A percentile compares a stretch with the other conserved stretches of the same genome.
phyloP scores from a whole-genome alignment of 768 basidiomycete species.

The Hypholoma fasciculare region DNA sequence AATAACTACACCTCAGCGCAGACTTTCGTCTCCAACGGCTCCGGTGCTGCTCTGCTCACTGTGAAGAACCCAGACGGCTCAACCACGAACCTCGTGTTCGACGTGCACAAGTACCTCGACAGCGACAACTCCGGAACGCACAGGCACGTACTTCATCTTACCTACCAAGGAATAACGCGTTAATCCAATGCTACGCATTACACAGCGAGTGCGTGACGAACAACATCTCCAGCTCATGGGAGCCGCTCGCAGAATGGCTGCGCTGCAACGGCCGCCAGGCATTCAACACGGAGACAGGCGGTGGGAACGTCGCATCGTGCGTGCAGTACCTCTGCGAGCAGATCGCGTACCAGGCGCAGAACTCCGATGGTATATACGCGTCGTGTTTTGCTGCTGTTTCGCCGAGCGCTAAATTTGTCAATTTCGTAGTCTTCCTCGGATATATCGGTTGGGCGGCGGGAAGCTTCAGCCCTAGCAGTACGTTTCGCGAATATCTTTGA shows the following conservation, averaged over 20 bases:
- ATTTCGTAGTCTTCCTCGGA: slow-evolving; percentile 45
- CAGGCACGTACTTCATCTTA: slow-evolving; percentile 12
- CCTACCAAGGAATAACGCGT: neutral
- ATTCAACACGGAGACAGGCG: slow-evolving; percentile 63
- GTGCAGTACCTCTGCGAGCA: slow-evolving; percentile 44
- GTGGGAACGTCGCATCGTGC: slow-evolving; percentile 54
- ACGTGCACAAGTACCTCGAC: slow-evolving; percentile 67
- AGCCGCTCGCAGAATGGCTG: slow-evolving; percentile 48
- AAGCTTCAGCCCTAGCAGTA: slow-evolving; percentile 40
- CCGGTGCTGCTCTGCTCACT: slow-evolving; percentile 44
- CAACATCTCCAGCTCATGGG: slow-evolving; percentile 48
- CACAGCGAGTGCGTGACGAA: slow-evolving; percentile 51
- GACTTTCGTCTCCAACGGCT: slow-evolving; percentile 52
- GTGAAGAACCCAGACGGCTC: slow-evolving; percentile 49
- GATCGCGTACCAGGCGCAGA: slow-evolving; percentile 43
- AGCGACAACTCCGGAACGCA: slow-evolving; percentile 42
- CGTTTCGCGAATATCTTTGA: neutral
- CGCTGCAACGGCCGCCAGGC: slow-evolving; percentile 51
- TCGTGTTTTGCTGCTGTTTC: too few relatives aligned
- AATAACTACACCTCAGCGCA: slow-evolving; percentile 54
- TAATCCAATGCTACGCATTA: neutral
- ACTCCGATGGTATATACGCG: slow-evolving; percentile 43
- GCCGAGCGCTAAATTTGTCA: neutral
- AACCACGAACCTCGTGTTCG: slow-evolving; percentile 47
- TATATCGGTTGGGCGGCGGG: slow-evolving; percentile 62